Evolutionary conservation across 306 rosid genomes (phyloP).

Genomic region (Cucurbita argyrosperma): DNA sequence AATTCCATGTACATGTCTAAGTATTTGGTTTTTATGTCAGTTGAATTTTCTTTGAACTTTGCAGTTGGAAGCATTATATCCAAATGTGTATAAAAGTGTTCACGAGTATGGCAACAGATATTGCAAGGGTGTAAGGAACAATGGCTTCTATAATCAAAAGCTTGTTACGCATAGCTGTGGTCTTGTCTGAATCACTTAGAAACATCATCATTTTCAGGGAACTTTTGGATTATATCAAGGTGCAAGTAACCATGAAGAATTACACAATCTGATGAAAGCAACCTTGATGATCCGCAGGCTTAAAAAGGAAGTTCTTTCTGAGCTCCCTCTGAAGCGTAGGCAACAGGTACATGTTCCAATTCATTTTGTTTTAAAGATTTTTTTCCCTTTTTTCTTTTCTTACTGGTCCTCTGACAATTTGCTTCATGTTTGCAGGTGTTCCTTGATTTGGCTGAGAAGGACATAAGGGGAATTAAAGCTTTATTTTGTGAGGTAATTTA

Average conservation of each 20-base stretch:
- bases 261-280: constrained; percentile 89
- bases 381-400: not conserved
- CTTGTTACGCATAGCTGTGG: not conserved
- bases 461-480: constrained; percentile 66
- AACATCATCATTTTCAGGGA: constrained; percentile 33
- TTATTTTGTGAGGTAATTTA: constrained; percentile 67
- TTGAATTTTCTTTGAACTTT: constrained; percentile 16
- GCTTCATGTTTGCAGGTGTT: constrained; percentile 47
- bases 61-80: constrained; percentile 94
- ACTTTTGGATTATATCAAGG: constrained; percentile 82
- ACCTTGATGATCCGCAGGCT: constrained; percentile 92
- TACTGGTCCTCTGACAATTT: not conserved
- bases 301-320: constrained; percentile 76
- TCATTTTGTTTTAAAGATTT: not conserved
- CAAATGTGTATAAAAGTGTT: constrained; percentile 68
- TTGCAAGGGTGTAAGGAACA: constrained; percentile 90
- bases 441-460: constrained; percentile 80
- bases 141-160: constrained; percentile 7
- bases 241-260: constrained; percentile 93
- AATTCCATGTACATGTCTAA: not conserved
- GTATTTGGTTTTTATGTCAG: constrained; percentile 5
- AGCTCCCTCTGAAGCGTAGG: constrained; percentile 92
- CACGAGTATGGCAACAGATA: constrained; percentile 88
- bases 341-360: constrained; percentile 45
- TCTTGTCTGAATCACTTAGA: constrained; percentile 3